phyloP scores from a whole-genome alignment of 148 eudicot species.

The Fagopyrum esculentum region DNA sequence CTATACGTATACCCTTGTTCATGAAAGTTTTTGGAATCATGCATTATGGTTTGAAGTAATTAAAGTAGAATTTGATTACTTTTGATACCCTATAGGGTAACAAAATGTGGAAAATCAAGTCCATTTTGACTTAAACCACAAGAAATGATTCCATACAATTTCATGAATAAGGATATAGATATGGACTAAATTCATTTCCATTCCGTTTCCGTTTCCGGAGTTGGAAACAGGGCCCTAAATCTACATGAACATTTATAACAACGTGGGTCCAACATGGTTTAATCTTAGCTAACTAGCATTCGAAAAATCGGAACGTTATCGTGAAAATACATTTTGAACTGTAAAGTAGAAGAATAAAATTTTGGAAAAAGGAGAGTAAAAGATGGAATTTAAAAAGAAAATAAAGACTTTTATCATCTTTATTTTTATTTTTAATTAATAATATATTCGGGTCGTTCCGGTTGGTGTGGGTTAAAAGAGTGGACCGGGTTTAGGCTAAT shows the following conservation, averaged over 20 bases:
- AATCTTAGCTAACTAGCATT: neutral
- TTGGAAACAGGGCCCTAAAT: neutral
- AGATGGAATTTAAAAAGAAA: neutral
- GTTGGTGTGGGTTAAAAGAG: neutral
- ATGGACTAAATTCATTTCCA: too few species aligned
- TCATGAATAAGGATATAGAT: too few species aligned
- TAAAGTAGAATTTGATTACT: too few species aligned
- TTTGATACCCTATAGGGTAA: too few species aligned
- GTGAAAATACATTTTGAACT: neutral
- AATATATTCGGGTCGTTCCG: neutral
- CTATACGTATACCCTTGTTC: too few species aligned
- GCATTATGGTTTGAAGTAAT: too few species aligned
- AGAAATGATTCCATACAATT: too few species aligned
- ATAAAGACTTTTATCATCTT: neutral
- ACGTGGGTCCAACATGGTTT: neutral
- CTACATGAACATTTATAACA: neutral
- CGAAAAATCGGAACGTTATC: neutral
- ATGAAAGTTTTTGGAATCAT: too few species aligned
- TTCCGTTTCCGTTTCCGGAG: too few species aligned
- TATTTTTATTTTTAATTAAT: neutral
- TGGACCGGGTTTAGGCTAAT: neutral
- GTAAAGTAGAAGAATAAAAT: conserved; percentile 1
- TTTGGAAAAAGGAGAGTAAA: neutral
- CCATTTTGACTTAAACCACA: too few species aligned
- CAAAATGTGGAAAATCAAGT: too few species aligned